Evolutionary conservation across 1,284 basidiomycete species (phyloP), one percentile per base, ranked within the genome.

Genomic region (Ganoderma leucocontextum): DNA sequence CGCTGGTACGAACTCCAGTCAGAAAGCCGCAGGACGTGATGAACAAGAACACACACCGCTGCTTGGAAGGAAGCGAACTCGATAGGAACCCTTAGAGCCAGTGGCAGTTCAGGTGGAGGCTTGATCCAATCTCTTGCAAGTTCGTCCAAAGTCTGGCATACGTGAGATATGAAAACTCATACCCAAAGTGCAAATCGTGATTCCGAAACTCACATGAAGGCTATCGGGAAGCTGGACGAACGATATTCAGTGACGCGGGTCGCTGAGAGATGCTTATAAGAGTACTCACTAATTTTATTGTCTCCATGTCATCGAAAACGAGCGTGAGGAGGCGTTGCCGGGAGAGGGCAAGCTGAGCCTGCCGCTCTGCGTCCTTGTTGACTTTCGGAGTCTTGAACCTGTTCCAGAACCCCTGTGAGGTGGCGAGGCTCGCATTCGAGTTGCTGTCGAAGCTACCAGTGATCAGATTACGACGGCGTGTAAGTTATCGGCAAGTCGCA

Each of bases 291-390:
- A 91, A 87, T 71, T 89, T 84, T 70, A 95, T 85, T 13, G 93
- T 94, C 80, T 95, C 93, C 90, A 93, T 92, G 55, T 94, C 93
- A 63, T 83, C 90, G 78, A 89, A 93, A n/a, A 87, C 89, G 69
- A 95, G 87, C 63, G 93, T 95, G 73, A 95, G 85, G 70, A 93
- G 86, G 69, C 91, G 87, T 71, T 91, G 90, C 63, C 91, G 81
- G 36, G 89, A 83, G 72, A 93, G 83, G 2, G 90, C 86, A 85
- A 91, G 89, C 38, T 86, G 86, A 1, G 83, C 79, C 52, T 73
- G 74, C 38, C 80, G 52, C n/a, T 90, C 86, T 69, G 80, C 80
- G 70, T 91, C 88, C 80, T 89, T 90, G 78, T 80, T 78, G 67
- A 73, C 72, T 74, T 81, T 84, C 25, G 77, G 74, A 49, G 76